These are phyloP conservation scores for Curvularia sp. DNA, from an alignment of 2,329 filamentous ascomycete species.

Conservation along the genomic window DNA sequence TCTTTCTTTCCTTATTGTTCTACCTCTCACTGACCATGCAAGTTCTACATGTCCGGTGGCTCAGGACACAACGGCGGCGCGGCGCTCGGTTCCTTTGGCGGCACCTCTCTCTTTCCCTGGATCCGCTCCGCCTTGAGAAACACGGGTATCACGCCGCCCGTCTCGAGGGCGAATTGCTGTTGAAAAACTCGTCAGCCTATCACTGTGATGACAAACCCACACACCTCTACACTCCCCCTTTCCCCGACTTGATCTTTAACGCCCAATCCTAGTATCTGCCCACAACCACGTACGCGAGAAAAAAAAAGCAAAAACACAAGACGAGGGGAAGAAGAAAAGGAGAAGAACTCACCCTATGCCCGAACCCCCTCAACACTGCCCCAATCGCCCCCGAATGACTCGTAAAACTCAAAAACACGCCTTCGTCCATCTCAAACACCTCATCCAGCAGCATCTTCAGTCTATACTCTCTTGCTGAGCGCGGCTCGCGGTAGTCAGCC, in stretches of 20 bases:
- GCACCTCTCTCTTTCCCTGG: constrained; percentile 35
- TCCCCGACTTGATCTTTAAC: no score
- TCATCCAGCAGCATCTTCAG: constrained; percentile 56
- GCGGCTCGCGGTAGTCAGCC: constrained; percentile 45
- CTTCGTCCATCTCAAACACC: constrained; percentile 58
- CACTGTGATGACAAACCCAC: no score
- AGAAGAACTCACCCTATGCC: constrained; percentile 55
- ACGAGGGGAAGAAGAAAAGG: neutral
- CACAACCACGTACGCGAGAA: no score
- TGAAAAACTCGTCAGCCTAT: neutral
- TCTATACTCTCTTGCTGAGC: constrained; percentile 31
- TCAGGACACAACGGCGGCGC: constrained; percentile 39
- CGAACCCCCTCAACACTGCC: constrained; percentile 62
- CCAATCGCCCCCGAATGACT: constrained; percentile 66
- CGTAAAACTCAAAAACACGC: constrained; percentile 60
- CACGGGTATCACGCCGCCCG: constrained; percentile 72
- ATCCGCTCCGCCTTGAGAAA: constrained; percentile 65
- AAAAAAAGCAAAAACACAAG: no score
- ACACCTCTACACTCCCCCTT: no score
- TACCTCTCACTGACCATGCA: neutral
- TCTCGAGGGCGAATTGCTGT: constrained; percentile 62
- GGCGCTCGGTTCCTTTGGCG: constrained; percentile 43
- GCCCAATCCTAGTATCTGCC: no score
- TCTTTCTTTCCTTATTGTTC: neutral
- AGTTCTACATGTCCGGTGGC: constrained; percentile 18